Evolutionary conservation across 495 filamentous ascomycete genomes (phyloP), one percentile per base, ranked within the genome.

Genomic region (Pyrenula aspistea): DNA sequence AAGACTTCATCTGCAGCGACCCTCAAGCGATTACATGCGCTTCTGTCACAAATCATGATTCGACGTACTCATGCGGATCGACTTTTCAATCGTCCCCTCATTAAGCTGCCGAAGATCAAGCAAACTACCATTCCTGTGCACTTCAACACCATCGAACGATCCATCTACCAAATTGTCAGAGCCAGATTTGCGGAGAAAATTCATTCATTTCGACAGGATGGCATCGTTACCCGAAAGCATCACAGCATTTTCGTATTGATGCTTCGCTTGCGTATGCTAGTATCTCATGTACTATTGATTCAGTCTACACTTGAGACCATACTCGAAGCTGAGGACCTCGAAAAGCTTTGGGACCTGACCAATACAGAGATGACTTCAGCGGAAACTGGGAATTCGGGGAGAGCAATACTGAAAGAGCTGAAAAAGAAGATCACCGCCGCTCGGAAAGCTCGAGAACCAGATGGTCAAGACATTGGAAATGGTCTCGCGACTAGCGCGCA

Each of bases 31-130:
- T 65, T 83, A 1, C 51, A 59, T 0, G 66, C 68, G n/a, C 57
- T 76, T 0, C 63, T 83, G 1, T 56, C 62, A 22, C 55, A 66
- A 22, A 68, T 83, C 22, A 74, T 85, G 71, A 71, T 78, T 24
- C 67, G 80, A 0, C 68, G 81, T 2, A 82, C 77, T 0, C 74
- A 80, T 62, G 56, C 62, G 0, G 78, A 79, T 47, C 66, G 65
- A 0, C 65, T 87, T 21, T 76, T 87, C 55, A 70, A 73, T 19
- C 62, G 68, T 0, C 79, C 80, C 0, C 72, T 88, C 2, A 57
- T 88, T 2, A 71, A 71, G 2, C 68, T 87, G 0, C 85, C 84
- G 0, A 57, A 64, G 1, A 62, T 73, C 12, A 15, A 22, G 0
- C 60, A 74, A 56, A 58, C 60, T n/a, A 72, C 65, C 0, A 53